Conservation (phyloP, 768 basidiomycete genomes). For the Amanita exitialis region DNA sequence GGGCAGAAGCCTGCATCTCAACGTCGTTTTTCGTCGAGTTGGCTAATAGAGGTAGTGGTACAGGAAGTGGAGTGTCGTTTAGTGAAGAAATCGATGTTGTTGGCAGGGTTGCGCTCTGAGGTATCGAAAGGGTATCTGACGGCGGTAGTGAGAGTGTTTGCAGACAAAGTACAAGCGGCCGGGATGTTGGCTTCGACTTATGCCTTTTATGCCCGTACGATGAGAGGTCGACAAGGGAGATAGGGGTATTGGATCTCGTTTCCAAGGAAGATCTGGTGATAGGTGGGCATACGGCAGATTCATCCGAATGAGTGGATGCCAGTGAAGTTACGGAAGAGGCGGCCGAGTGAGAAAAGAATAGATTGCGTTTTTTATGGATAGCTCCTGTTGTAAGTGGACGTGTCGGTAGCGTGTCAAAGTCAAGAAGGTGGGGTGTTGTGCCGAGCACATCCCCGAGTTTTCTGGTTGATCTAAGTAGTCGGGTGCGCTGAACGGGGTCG, state of each 20-base stretch:
- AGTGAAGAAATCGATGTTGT: background rate
- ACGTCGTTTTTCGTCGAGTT: background rate
- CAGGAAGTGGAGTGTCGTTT: background rate
- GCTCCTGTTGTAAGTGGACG: background rate
- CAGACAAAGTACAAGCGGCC: background rate
- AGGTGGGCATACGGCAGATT: background rate
- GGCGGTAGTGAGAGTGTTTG: background rate
- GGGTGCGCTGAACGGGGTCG: conserved; percentile 32
- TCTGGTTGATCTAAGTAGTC: conserved; percentile 46
- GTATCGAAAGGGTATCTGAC: background rate
- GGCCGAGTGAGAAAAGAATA: background rate
- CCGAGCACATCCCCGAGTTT: conserved; percentile 50
- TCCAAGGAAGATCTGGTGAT: background rate
- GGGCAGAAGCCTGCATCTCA: background rate
- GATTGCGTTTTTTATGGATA: background rate
- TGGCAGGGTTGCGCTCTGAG: background rate
- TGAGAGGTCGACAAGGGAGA: background rate
- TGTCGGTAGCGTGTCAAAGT: conserved; percentile 11
- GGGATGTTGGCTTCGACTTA: background rate
- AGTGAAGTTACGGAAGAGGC: background rate
- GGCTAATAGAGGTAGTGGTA: background rate
- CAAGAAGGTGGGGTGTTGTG: conserved; percentile 26
- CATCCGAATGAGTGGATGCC: background rate
- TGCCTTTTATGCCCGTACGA: background rate
- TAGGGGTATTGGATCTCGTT: background rate